Conservation (phyloP, 2,329 filamentous ascomycete species). For the Neoscytalidium dimidiatum region DNA sequence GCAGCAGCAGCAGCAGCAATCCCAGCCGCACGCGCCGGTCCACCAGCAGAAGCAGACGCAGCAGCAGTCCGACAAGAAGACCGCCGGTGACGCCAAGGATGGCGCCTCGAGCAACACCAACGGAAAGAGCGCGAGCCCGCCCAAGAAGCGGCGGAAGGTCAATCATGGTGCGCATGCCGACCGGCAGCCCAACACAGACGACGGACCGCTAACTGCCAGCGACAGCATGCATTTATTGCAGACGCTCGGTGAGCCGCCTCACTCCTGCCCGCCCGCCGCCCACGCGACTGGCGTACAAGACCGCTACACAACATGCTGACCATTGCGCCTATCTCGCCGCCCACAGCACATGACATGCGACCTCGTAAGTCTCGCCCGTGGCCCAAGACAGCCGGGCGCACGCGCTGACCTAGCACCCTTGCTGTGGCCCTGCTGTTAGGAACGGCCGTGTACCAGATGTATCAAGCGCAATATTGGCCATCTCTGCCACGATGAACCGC, state of each 20-base stretch:
- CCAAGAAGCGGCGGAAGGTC: conserved; percentile 56
- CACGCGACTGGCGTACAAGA: conserved; percentile 15
- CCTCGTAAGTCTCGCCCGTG: conserved; percentile 39
- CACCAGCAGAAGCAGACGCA: background rate
- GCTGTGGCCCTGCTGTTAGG: conserved; percentile 55
- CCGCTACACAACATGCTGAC: conserved; percentile 35
- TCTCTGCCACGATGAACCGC: conserved; percentile 95
- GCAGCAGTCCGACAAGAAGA: background rate
- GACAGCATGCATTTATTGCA: conserved; percentile 54
- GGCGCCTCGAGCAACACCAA: background rate
- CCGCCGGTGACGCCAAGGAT: background rate
- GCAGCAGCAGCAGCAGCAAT: background rate
- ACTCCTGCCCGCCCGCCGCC: conserved; percentile 7
- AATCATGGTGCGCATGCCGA: conserved; percentile 24
- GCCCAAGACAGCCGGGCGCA: conserved; percentile 24
- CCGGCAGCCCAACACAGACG: background rate
- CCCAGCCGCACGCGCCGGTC: background rate
- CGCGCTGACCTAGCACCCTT: conserved; percentile 36
- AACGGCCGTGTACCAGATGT: conserved; percentile 94
- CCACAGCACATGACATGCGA: conserved; percentile 57
- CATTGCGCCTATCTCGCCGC: conserved; percentile 22
- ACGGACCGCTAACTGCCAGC: conserved; percentile 2
- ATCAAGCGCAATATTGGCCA: conserved; percentile 99
- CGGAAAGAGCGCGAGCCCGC: conserved; percentile 26
- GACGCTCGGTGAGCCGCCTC: conserved; percentile 50